Base-by-base conservation (phyloP, 2,329 filamentous ascomycete genomes). In the Didymella keratinophila region DNA sequence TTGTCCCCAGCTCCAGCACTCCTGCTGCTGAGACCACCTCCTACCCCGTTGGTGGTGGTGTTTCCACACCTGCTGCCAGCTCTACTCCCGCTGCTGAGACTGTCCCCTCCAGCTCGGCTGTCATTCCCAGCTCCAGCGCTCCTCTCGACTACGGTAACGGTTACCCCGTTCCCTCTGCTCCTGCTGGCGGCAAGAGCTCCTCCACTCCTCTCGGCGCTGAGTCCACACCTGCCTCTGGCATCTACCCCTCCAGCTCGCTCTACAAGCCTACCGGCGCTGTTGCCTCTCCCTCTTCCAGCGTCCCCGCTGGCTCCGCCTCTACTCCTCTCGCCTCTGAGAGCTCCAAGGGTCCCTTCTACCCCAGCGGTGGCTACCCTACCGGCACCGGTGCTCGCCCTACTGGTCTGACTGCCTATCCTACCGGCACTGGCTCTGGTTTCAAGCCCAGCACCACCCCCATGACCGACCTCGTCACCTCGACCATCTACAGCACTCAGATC, bases 401-500 rank as follows among this genome's bases (percentile, higher is more conserved):
- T 41, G 60, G 49, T 41, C 30, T 58, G 41, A 54, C 39, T 34
- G 56, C 45, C 46, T 58, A 28, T 49, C 56, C 56, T n/a, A 39
- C 37, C 25, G 56, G 56, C 30, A 54, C 56, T 30, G 56, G 56
- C 50, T 61, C 63, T 53, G 71, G 71, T 60, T 62, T 59, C 7
- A 60, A 56, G 37, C 52, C 57, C 43, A 78, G 81, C 73, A 78
- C 79, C 25, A 77, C 78, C 57, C 67, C 75, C 50, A 71, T 77
- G 57, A 78, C 74, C 53, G 70, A 72, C 57, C 50, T 66, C 56
- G 74, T 76, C 55, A 77, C 76, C 61, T 78, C 76, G 46, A 78
- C 76, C 58, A 76, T 80, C 70, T 81, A 78, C 75, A 71, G 72
- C 59, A 82, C 79, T 56, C 74, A 76, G 66, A 68, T 78, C 66